Base-by-base conservation (phyloP, 164 flowering plant species). In the Berberis thunbergii region DNA sequence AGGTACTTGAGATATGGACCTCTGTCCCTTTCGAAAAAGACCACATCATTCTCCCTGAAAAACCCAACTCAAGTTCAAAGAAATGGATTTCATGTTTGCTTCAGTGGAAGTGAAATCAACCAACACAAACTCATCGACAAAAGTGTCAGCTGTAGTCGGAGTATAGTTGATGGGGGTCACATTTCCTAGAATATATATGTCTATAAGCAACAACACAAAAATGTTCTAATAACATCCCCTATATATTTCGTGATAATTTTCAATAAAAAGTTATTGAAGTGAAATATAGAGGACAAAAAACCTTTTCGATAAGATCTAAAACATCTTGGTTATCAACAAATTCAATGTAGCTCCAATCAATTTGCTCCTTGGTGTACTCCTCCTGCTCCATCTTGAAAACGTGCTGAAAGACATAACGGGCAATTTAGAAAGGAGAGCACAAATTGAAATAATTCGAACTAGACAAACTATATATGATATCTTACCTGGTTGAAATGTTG, bases 311-410 rank as follows among this genome's bases (percentile, higher is more conserved):
- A 56, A 92, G 89, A 75, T 89, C 95, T 58, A 92, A 69, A 48
- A 89, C 89, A 81, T 89, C 96, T 77, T 89, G 92, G 68, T 92
- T 92, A 74, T 92, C 98, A 65, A 92, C 88, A 77, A 89, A 92
- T 70, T 92, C 96, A 64, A 92, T 76, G 74, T 92, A 92, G 79
- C 96, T 92, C 98, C 98, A 92, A 45, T 89, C 84, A 69, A 92
- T 89, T 72, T 82, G 80, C 73, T 92, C 98, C 72, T 79, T 85
- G 40, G 78, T 78, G 78, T 89, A 92, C 58, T 87, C 98, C 68
- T 87, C 95, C 77, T 92, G 98, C 77, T 92, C 98, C 88, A 83
- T 81, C 82, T 92, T 92, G 76, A 92, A 92, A 7, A 92, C 96
- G 66, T 92, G 96, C 96, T 92, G 93, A 62, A 77, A 60, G 45